These are phyloP conservation scores for Capsicum pubescens DNA, from an alignment of 257 asterid species.

Conservation along the genomic window DNA sequence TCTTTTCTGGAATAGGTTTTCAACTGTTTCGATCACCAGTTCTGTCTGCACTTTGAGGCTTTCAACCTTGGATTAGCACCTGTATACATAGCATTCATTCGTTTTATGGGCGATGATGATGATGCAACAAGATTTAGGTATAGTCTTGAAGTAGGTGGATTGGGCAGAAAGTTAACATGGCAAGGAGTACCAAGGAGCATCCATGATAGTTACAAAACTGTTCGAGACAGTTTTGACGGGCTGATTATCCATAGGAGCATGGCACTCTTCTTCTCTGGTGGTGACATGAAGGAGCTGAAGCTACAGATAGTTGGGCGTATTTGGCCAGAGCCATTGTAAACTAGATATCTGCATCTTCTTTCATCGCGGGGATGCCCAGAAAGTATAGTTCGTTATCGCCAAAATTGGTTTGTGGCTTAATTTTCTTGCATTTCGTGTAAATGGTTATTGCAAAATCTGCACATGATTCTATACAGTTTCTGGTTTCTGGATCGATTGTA, in stretches of 20 bases:
- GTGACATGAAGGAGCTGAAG: conserved; percentile 45
- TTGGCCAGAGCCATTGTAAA: conserved; percentile 36
- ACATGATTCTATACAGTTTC: neutral
- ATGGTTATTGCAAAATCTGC: neutral
- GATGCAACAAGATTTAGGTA: conserved; percentile 45
- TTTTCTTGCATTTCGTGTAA: conserved; percentile 12
- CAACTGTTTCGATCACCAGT: conserved; percentile 48
- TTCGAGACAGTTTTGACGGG: conserved; percentile 47
- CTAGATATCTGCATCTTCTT: conserved; percentile 8
- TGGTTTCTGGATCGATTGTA: conserved; percentile 10
- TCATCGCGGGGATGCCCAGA: neutral
- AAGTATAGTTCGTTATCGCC: conserved; percentile 18
- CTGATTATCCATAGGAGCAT: conserved; percentile 42
- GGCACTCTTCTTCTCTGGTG: conserved; percentile 45
- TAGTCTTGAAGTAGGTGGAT: conserved; percentile 48
- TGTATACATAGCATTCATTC: conserved; percentile 47
- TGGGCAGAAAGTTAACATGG: conserved; percentile 47
- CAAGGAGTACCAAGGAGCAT: conserved; percentile 51
- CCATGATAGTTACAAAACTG: conserved; percentile 43
- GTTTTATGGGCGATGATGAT: conserved; percentile 49
- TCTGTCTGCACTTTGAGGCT: conserved; percentile 51
- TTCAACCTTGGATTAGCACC: conserved; percentile 45
- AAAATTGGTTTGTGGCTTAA: conserved; percentile 22
- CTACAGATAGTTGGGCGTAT: conserved; percentile 43
- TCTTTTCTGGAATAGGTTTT: conserved; percentile 39